A percentile compares a stretch with the other conserved stretches of the same genome.
phyloP scores from a whole-genome alignment of 2,329 filamentous ascomycete genomes.

The Purpureocillium takamizusanense region DNA sequence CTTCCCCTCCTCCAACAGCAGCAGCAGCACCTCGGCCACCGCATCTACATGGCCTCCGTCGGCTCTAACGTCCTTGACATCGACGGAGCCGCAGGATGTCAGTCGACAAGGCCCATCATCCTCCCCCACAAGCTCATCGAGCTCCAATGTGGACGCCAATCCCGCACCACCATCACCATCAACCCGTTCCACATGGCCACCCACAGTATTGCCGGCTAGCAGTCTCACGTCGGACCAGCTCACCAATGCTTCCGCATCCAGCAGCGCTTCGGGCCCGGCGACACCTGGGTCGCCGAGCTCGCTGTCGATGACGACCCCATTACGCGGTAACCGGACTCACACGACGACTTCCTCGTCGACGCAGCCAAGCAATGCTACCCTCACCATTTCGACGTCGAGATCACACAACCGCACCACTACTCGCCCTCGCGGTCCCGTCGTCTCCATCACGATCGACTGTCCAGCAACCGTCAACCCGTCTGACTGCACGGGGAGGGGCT shows the following conservation, averaged over 20 bases:
- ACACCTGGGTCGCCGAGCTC: too few species aligned
- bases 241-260: too few species aligned
- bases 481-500: background rate
- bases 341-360: background rate
- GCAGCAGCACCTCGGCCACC: background rate
- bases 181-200: too few species aligned
- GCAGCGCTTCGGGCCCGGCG: too few species aligned
- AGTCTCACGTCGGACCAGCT: too few species aligned
- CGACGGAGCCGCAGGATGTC: background rate
- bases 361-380: background rate
- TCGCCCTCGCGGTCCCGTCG: background rate
- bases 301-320: too few species aligned
- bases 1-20: background rate
- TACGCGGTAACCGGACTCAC: too few species aligned
- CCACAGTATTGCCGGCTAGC: too few species aligned
- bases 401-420: too few species aligned
- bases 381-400: background rate
- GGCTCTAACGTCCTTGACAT: background rate
- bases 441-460: slow-evolving; percentile 3
- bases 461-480: background rate
- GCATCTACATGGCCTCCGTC: background rate
- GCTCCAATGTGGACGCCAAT: too few species aligned
- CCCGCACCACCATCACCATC: too few species aligned
- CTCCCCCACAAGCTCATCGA: background rate
- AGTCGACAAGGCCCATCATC: background rate